Base-by-base conservation (phyloP, 345 rosid genomes). In the Luvunga scandens region DNA sequence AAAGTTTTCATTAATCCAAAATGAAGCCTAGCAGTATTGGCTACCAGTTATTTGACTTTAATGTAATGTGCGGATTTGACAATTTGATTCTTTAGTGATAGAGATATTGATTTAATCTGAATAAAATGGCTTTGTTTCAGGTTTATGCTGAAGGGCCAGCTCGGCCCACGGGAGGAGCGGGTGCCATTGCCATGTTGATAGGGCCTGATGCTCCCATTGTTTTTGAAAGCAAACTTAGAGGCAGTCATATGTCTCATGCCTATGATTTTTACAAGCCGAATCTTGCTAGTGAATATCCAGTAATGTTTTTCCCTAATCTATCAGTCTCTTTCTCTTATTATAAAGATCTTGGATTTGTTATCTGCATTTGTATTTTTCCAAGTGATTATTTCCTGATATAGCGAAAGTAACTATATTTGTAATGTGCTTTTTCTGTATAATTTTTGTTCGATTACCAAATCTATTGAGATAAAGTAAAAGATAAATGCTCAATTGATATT, bases 141-240 rank as follows among this genome's bases (percentile, higher is more conserved):
- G 99, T 96, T 63, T 96, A 96, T 82, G 98, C 99, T 24, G 99
- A 96, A 91, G 98, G 98, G 77, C 98, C 98, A 2, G 99, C 99
- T 5, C 86, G 97, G 60, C 98, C 99, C 16, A 96, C 99, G 67
- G 99, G 99, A 77, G 99, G 99, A 85, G 99, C 98, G 2, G 99
- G 94, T 77, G 98, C 99, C 5, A 86, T 96, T 79, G 95, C 95
- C 77, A 88, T 92, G 88, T 84, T 96, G 64, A 84, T 96, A 63
- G 98, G 98, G 69, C 98, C 99, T 0, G 89, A 94, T 83, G 98
- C 99, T 79, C 97, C 97, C 59, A 90, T 96, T 65, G 88, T 78
- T 59, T 96, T 96, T 75, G 98, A 96, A 90, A 90, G 97, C 87
- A 94, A 96, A 81, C 73, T 86, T 64, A 89, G 97, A 81, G 99